These are phyloP conservation scores for Clohesyomyces aquaticus DNA, from an alignment of 495 filamentous ascomycete genomes.

Conservation along the genomic window DNA sequence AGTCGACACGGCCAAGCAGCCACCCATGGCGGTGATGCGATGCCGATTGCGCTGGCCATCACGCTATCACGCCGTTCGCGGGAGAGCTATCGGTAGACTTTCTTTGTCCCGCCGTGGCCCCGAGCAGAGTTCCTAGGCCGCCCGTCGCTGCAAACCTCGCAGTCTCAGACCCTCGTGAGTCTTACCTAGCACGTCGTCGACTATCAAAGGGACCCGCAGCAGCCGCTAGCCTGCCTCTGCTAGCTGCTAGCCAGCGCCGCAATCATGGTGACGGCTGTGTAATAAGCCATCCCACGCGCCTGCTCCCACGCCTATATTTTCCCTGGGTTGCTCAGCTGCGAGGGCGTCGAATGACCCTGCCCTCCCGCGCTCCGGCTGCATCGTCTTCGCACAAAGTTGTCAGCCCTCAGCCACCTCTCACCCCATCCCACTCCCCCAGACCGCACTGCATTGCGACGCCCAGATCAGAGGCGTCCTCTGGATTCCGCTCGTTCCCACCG, in stretches of 20 bases:
- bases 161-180: neutral
- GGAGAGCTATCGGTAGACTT: constrained; percentile 25
- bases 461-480: neutral
- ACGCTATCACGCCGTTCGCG: constrained; percentile 21
- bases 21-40: neutral
- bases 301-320: constrained; percentile 1
- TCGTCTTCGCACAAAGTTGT: too few relatives aligned
- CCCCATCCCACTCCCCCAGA: constrained; percentile 1
- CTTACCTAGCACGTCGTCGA: constrained; percentile 6
- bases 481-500: constrained; percentile 6
- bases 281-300: constrained; percentile 25
- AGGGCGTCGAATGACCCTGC: constrained; percentile 18
- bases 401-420: constrained; percentile 28
- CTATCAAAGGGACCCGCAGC: constrained; percentile 29
- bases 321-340: constrained; percentile 18
- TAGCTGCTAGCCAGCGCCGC: constrained; percentile 7
- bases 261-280: constrained; percentile 13
- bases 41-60: too few relatives aligned
- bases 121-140: neutral
- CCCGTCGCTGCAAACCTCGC: neutral
- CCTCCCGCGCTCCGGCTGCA: neutral
- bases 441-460: neutral
- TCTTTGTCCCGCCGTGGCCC: constrained; percentile 16
- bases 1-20: neutral
- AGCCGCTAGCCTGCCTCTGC: constrained; percentile 9